Evolutionary conservation across 1,139 yeast genomes (phyloP), one percentile per base, ranked within the genome.

Genomic region (Geotrichum restrictum): DNA sequence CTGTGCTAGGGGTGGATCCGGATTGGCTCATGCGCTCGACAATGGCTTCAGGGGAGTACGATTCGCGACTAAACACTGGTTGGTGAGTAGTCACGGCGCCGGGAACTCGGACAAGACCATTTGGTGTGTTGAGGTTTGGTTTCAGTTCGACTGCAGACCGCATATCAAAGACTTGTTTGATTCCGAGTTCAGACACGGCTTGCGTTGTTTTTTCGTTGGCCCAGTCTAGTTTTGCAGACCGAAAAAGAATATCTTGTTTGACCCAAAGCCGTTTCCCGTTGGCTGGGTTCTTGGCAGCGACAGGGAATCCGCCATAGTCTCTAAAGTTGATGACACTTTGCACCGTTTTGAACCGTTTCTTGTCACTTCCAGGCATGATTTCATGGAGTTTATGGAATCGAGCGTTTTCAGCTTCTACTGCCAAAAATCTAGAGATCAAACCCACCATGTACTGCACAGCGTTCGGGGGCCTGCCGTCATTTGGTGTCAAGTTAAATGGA

Each of bases 251-350:
- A 7, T 81, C 80, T 1, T 83, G 77, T 55, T 77, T 78, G 2
- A 87, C 83, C 18, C 58, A 42, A 8, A 41, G 52, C 14, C 49
- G 50, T 33, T 22, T 37, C n/a, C 50, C 48, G 8, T 14, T 22
- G 10, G 27, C 42, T 22, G 21, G 21, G 16, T 21, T 39, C 2
- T 18, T 18, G 10, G 22, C 27, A 14, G 14, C n/a, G 16, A 13
- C 22, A 11, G 70, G 71, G 80, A 85, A 88, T 3, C 95, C 96
- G 0, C 96, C 96, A 54, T 83, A 66, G 62, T 88, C 96, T 59
- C 96, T 75, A 62, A 87, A 83, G 62, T 88, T 88, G 50, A 76
- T 68, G 11, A 86, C 79, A 0, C 94, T 93, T 5, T 46, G 33
- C 16, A 55, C 29, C 1, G 24, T n/a, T 19, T 29, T 44, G 32